Conservation (phyloP, 495 filamentous ascomycete genomes). For the Podospora bellae-mahoneyi region DNA sequence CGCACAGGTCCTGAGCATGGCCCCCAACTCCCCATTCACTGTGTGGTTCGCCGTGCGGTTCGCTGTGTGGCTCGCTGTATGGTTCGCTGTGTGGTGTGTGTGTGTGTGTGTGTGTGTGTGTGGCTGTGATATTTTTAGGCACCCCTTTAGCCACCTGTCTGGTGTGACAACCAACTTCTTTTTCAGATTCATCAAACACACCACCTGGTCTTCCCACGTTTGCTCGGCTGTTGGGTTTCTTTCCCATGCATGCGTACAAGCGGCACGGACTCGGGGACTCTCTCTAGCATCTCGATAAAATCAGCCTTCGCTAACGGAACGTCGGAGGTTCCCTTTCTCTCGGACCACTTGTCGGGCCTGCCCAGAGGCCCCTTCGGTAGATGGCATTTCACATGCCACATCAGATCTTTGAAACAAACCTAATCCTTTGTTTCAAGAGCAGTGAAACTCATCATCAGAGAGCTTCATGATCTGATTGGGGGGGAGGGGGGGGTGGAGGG, state of each 20-base stretch:
- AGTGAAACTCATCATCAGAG: background rate
- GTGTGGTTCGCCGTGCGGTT: too few relatives aligned
- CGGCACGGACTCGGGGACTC: background rate
- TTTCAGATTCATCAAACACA: conserved; percentile 2
- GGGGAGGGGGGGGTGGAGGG: too few relatives aligned
- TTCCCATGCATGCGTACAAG: background rate
- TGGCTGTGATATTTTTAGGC: background rate
- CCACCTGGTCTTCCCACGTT: background rate
- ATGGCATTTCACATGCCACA: background rate
- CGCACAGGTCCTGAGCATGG: background rate
- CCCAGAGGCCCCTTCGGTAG: background rate
- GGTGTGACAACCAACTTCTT: background rate
- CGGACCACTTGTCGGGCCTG: background rate
- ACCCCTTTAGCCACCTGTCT: background rate
- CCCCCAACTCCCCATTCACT: too few relatives aligned
- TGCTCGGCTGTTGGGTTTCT: background rate
- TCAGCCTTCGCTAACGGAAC: background rate
- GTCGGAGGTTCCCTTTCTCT: background rate
- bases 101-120: background rate
- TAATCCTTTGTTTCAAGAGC: background rate
- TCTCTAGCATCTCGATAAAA: background rate
- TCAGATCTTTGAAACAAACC: background rate
- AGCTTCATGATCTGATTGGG: background rate
- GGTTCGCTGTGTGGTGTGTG: too few relatives aligned
- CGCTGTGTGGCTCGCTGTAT: too few relatives aligned